These are phyloP conservation scores for Trichophyton schoenleinii DNA, from an alignment of 2,329 filamentous ascomycete species.

Conservation along the genomic window DNA sequence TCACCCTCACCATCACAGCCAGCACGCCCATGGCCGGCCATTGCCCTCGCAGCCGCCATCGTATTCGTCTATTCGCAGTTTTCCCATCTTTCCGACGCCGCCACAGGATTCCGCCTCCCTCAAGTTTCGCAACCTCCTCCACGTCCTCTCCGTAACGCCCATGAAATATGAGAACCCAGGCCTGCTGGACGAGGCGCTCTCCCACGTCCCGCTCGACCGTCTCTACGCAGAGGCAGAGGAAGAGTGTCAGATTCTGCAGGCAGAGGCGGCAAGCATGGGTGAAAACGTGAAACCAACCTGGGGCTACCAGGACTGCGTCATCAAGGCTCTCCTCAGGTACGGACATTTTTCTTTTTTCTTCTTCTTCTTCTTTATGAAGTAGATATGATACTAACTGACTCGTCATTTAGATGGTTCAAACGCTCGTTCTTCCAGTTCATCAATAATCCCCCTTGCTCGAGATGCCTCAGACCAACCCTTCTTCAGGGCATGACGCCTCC, in stretches of 20 bases:
- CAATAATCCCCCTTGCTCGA: conserved; percentile 79
- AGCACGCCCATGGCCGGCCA: conserved; percentile 25
- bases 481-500: conserved; percentile 73
- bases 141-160: conserved; percentile 76
- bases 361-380: conserved; percentile 12
- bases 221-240: conserved; percentile 93
- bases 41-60: conserved; percentile 41
- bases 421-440: conserved; percentile 91
- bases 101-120: conserved; percentile 59
- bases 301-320: conserved; percentile 96
- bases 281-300: conserved; percentile 70
- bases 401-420: conserved; percentile 64
- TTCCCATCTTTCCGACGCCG: conserved; percentile 60
- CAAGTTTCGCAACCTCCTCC: conserved; percentile 68
- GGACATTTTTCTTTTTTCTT: conserved; percentile 34
- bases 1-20: too few relatives aligned
- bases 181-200: conserved; percentile 78
- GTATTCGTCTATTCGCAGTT: conserved; percentile 49
- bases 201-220: conserved; percentile 73
- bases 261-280: conserved; percentile 76
- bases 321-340: conserved; percentile 71
- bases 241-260: conserved; percentile 74
- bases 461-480: conserved; percentile 71
- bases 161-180: conserved; percentile 95
- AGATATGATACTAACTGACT: conserved; percentile 9